A percentile compares a stretch with the other conserved stretches of the same genome.
Conservation (phyloP, 805 yeast species). For the Kazachstania bromeliacearum region DNA sequence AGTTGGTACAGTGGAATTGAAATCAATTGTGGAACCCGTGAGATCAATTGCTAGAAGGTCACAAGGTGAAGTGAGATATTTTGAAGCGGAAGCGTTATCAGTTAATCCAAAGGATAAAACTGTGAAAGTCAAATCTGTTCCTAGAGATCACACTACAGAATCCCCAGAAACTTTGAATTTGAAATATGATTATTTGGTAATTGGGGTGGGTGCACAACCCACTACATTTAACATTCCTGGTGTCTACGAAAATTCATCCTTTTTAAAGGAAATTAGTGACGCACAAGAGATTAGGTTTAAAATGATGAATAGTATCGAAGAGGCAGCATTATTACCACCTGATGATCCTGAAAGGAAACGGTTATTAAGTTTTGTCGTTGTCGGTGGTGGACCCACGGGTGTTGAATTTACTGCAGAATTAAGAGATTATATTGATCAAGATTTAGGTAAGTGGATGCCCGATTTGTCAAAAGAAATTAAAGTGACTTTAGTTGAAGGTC, state of each 20-base stretch:
- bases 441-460: constrained; percentile 82
- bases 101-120: constrained; percentile 65
- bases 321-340: constrained; percentile 71
- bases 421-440: constrained; percentile 90
- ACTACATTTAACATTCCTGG: constrained; percentile 94
- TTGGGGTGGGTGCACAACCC: constrained; percentile 93
- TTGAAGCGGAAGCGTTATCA: constrained; percentile 83
- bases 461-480: constrained; percentile 70
- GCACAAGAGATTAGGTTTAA: constrained; percentile 75
- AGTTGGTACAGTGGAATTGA: constrained; percentile 81
- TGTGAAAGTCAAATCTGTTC: constrained; percentile 51
- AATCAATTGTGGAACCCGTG: constrained; percentile 91
- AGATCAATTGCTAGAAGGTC: constrained; percentile 74
- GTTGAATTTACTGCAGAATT: constrained; percentile 95
- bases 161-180: constrained; percentile 38
- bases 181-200: constrained; percentile 72
- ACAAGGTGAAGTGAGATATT: constrained; percentile 67
- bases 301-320: constrained; percentile 80
- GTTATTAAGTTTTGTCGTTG: constrained; percentile 78
- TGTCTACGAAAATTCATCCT: constrained; percentile 78
- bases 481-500: constrained; percentile 81
- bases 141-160: constrained; percentile 34
- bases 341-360: constrained; percentile 71
- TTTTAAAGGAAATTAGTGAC: constrained; percentile 83
- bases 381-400: constrained; percentile 99